Evolutionary conservation across 106 monocot species (phyloP).

Genomic region (Allium fistulosum): DNA sequence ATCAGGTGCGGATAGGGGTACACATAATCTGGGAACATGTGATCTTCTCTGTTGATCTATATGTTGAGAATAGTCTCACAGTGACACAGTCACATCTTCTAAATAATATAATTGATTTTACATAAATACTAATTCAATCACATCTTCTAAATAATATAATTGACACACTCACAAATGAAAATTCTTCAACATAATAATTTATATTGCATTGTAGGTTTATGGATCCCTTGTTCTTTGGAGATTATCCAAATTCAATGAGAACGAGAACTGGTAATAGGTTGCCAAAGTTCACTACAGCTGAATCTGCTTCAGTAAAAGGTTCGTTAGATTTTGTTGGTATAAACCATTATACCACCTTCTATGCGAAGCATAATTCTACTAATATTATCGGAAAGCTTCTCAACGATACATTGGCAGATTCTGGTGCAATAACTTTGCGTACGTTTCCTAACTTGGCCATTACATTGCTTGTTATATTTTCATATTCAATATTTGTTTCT

Average conservation of each 20-base stretch:
- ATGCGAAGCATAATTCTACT: constrained; percentile 35
- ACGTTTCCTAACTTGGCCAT: constrained; percentile 11
- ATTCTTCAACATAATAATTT: neutral
- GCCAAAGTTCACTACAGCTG: constrained; percentile 56
- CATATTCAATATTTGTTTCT: too few relatives aligned
- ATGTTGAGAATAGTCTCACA: too few relatives aligned
- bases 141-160: too few relatives aligned
- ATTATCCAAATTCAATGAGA: constrained; percentile 82
- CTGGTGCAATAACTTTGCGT: constrained; percentile 72
- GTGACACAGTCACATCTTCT: too few relatives aligned
- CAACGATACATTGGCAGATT: constrained; percentile 59
- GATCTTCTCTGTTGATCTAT: too few relatives aligned
- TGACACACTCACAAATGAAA: too few relatives aligned
- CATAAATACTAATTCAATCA: too few relatives aligned
- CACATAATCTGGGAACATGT: too few relatives aligned
- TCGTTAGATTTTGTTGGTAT: constrained; percentile 95
- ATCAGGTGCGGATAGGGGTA: too few relatives aligned
- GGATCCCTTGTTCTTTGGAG: constrained; percentile 92
- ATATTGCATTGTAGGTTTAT: constrained; percentile 52
- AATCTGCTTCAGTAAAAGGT: constrained; percentile 63
- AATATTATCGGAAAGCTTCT: constrained; percentile 47
- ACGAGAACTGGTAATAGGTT: constrained; percentile 58
- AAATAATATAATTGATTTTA: too few relatives aligned
- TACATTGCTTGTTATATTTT: too few relatives aligned
- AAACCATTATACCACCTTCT: constrained; percentile 94